Conservation (phyloP, 495 filamentous ascomycete species). For the Cercophora sp. region DNA sequence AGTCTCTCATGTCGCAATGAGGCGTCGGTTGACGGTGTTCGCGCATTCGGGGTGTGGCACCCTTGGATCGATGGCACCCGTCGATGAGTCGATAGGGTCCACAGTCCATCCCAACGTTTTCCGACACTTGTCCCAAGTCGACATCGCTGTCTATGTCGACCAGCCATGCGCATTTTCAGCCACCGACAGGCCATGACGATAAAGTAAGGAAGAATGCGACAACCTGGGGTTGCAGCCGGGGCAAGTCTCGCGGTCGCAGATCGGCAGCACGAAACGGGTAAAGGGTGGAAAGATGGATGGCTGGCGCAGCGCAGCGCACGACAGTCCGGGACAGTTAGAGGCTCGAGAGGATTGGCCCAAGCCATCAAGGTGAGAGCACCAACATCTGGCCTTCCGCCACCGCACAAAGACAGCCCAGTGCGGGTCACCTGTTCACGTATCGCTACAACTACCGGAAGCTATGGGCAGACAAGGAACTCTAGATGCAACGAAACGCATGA, state of each 20-base stretch:
- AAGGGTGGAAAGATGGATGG: slow-evolving; percentile 7
- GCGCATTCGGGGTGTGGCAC: no score
- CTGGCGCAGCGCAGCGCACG: not conserved
- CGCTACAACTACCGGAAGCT: no score
- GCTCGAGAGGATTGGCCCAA: not conserved
- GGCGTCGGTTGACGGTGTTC: not conserved
- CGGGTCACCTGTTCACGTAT: no score
- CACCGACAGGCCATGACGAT: no score
- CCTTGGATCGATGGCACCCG: no score
- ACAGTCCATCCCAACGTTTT: not conserved
- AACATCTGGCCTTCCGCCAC: not conserved
- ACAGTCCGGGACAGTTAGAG: not conserved
- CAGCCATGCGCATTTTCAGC: no score
- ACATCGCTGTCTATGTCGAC: no score
- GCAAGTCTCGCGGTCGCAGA: slow-evolving; percentile 21
- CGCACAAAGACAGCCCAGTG: not conserved
- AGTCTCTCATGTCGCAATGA: not conserved
- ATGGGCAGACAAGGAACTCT: no score
- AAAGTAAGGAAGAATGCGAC: no score
- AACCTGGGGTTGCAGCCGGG: no score
- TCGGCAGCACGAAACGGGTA: slow-evolving; percentile 27
- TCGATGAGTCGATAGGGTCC: not conserved
- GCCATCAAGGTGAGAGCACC: slow-evolving; percentile 13
- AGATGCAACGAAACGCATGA: no score
- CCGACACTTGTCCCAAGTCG: not conserved